Evolutionary conservation across 2,329 filamentous ascomycete species (phyloP).

Genomic region (Aspergillus proliferans): DNA sequence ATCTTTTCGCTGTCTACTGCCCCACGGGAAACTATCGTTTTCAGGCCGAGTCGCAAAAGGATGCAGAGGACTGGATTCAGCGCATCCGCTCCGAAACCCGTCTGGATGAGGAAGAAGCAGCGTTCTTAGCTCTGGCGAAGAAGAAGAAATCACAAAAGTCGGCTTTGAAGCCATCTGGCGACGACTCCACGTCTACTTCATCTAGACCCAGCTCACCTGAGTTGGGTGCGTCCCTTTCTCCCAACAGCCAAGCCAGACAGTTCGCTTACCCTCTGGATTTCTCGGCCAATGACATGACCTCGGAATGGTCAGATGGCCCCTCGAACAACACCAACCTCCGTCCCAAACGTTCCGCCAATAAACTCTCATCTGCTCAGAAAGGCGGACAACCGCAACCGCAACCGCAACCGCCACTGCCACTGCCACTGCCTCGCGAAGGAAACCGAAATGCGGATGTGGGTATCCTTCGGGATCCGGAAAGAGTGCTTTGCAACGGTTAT

Average conservation of each 20-base stretch:
- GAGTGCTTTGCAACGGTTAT: constrained; percentile 91
- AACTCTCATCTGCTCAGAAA: constrained; percentile 22
- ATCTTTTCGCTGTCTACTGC: constrained; percentile 90
- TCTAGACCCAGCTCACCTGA: constrained; percentile 31
- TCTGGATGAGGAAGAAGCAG: constrained; percentile 82
- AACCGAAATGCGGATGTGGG: constrained; percentile 57
- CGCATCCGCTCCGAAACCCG: constrained; percentile 72
- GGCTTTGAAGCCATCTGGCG: constrained; percentile 24
- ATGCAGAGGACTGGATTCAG: constrained; percentile 81
- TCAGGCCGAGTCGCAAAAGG: constrained; percentile 64
- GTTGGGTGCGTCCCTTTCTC: constrained; percentile 21
- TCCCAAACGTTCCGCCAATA: constrained; percentile 24
- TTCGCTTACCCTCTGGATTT: constrained; percentile 46
- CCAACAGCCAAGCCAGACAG: constrained; percentile 21
- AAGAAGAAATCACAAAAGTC: constrained; percentile 13
- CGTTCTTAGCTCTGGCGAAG: constrained; percentile 52
- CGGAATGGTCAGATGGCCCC: constrained; percentile 70
- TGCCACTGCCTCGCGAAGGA: constrained; percentile 44
- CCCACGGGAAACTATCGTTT: constrained; percentile 88
- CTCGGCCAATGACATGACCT: constrained; percentile 62
- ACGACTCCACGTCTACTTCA: constrained; percentile 37
- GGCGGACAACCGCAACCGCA: constrained; percentile 19
- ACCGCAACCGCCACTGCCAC: too few species aligned
- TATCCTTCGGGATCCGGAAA: constrained; percentile 64
- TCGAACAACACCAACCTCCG: constrained; percentile 21